These are phyloP conservation scores for Lachnellula subtilissima DNA, from an alignment of 2,329 filamentous ascomycete genomes.

Conservation along the genomic window DNA sequence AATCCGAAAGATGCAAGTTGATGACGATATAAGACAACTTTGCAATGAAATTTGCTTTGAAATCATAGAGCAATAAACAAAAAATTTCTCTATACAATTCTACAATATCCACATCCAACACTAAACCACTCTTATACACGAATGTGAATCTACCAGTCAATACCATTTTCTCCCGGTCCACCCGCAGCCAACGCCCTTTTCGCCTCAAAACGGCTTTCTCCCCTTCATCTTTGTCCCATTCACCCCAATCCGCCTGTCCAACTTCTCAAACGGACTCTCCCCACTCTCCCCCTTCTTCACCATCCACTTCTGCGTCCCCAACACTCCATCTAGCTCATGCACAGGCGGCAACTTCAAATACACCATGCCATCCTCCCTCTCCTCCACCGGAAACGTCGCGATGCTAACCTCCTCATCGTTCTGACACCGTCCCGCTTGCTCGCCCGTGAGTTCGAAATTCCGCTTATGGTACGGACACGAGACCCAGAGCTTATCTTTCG, in stretches of 20 bases:
- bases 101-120: not conserved
- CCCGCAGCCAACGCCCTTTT: conserved; percentile 16
- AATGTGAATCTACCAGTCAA: conserved; percentile 25
- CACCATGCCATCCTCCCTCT: conserved; percentile 69
- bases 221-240: conserved; percentile 27
- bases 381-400: conserved; percentile 75
- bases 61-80: not conserved
- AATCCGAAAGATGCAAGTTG: too few species aligned
- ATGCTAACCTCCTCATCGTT: conserved; percentile 74
- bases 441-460: conserved; percentile 72
- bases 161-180: conserved; percentile 16
- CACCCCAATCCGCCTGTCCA: conserved; percentile 27
- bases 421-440: conserved; percentile 63
- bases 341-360: conserved; percentile 77
- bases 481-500: conserved; percentile 66
- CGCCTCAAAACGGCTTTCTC: conserved; percentile 22
- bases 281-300: conserved; percentile 65
- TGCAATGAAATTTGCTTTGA: not conserved
- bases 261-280: conserved; percentile 29
- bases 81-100: not conserved
- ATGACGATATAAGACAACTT: not conserved
- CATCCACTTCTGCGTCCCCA: conserved; percentile 76
- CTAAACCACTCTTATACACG: not conserved
- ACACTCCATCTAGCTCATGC: conserved; percentile 70
- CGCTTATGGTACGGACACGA: conserved; percentile 87